Base-by-base conservation (phyloP, 345 rosid species). In the Anastatica hierochuntica region DNA sequence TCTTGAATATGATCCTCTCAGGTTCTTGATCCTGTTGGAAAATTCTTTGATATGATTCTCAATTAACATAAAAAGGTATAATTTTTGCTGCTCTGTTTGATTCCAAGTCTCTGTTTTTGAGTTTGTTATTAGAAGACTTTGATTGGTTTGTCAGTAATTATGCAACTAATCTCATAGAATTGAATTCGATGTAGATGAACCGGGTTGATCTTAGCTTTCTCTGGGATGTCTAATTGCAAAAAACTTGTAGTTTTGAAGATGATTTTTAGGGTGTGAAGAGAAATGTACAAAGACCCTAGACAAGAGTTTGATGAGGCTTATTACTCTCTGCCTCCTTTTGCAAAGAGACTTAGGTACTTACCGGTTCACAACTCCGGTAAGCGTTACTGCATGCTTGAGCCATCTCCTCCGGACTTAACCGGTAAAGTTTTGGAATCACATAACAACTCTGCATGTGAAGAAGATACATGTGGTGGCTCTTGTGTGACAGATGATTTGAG, bases 401-500 rank as follows among this genome's bases (percentile, higher is more conserved):
- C 84, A 49, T 79, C 81, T 54, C 77, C 77, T n/a, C n/a, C n/a
- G n/a, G n/a, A n/a, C n/a, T n/a, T n/a, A n/a, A n/a, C n/a, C n/a
- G n/a, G n/a, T n/a, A n/a, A n/a, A n/a, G n/a, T n/a, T n/a, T n/a
- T n/a, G n/a, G n/a, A n/a, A n/a, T n/a, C n/a, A n/a, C n/a, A n/a
- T n/a, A n/a, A n/a, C n/a, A n/a, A n/a, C n/a, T n/a, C n/a, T n/a
- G n/a, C n/a, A n/a, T n/a, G n/a, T n/a, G n/a, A n/a, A n/a, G n/a
- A n/a, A n/a, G n/a, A n/a, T n/a, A n/a, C n/a, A n/a, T n/a, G n/a
- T n/a, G n/a, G 88, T 43, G 76, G 83, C n/a, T 90, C 94, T 17
- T 90, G 87, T 64, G 67, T 82, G 45, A 86, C 94, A 1, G 82
- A 86, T 21, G 90, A 84, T 43, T 79, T 63, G 18, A 74, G 60